Percentiles rank a stretch among this genome's conserved stretches.
phyloP scores from a whole-genome alignment of 2,329 filamentous ascomycete genomes.

The Drechslerella dactyloides region DNA sequence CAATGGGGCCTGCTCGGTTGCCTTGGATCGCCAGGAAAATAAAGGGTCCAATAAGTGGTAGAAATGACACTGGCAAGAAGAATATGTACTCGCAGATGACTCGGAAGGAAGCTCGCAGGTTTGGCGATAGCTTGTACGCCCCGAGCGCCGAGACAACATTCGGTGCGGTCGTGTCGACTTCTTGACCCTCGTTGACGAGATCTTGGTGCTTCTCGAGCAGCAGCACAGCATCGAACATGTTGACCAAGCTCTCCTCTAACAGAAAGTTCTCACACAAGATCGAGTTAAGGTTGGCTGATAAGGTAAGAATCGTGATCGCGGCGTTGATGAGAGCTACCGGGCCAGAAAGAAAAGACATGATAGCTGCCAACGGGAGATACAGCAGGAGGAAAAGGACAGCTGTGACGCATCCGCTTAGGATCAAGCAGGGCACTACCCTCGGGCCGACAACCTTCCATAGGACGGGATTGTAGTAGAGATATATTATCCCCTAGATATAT shows the following conservation, averaged over 20 bases:
- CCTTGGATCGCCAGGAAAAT: slow-evolving; percentile 48
- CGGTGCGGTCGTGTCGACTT: slow-evolving; percentile 32
- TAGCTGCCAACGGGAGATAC: slow-evolving; percentile 86
- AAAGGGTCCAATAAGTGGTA: slow-evolving; percentile 50
- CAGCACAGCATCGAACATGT: slow-evolving; percentile 61
- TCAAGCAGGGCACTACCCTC: slow-evolving; percentile 73
- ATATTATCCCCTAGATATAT: slow-evolving; percentile 39
- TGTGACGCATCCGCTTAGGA: slow-evolving; percentile 84
- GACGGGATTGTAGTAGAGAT: slow-evolving; percentile 48
- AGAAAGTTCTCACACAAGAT: slow-evolving; percentile 60
- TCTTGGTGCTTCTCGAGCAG: slow-evolving; percentile 32
- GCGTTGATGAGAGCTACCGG: slow-evolving; percentile 88
- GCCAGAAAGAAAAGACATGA: slow-evolving; percentile 87
- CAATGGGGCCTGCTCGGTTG: slow-evolving; percentile 47
- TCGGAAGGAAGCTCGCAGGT: slow-evolving; percentile 51
- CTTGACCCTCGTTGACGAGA: slow-evolving; percentile 39
- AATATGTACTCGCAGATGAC: slow-evolving; percentile 56
- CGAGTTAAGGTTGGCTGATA: slow-evolving; percentile 68
- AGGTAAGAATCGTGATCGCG: slow-evolving; percentile 78
- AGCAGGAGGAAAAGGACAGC: slow-evolving; percentile 84
- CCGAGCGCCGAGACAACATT: slow-evolving; percentile 49
- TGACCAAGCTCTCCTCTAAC: slow-evolving; percentile 75
- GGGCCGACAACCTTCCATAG: slow-evolving; percentile 35
- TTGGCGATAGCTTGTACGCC: slow-evolving; percentile 52
- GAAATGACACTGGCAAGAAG: slow-evolving; percentile 57